Base-by-base conservation (phyloP, 1,139 yeast species). In the Suhomyces taliae region DNA sequence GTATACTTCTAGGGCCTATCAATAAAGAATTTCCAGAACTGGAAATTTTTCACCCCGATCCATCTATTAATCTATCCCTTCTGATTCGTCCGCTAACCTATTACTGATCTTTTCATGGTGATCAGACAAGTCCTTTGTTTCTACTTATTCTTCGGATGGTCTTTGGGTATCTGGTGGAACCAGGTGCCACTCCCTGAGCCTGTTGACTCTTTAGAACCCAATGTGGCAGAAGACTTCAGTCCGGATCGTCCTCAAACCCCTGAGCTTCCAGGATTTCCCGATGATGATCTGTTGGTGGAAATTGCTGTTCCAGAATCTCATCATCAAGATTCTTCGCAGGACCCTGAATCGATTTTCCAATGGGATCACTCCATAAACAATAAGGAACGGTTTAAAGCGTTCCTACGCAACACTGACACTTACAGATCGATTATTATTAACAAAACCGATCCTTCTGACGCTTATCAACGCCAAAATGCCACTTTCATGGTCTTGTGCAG, bases 401-500 rank as follows among this genome's bases (percentile, higher is more conserved):
- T 44, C 19, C 41, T 47, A 14, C 27, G 33, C 15, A 27, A 8
- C 8, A 34, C 15, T 10, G 36, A 40, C 37, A 35, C 39, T 27
- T 15, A 31, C 14, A 39, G 27, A 8, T 27, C 47, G 9, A 42
- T 47, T 15, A 37, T 45, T 11, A 36, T 47, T 7, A 40, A 47
- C 38, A 47, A 47, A n/a, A 34, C 47, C 12, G 35, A 43, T 27
- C 45, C 47, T 8, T 39, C 34, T 7, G 40, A 41, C 29, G 8
- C 43, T 2, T 44, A 44, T 24, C 9, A 6, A 2, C 41, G 47
- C 10, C 45, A 48, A 35, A 51, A 48, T 29, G 57, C 54, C 14
- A 54, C 59, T 8, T 49, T 53, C 26, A 39, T 55, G 8, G 48
- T 50, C 8, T 47, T 56, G 27, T 50, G 57, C 41, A 48, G 57